Percentiles rank a stretch among this genome's conserved stretches.
Conservation (phyloP, 1,139 yeast genomes). For the Kodamaea ohmeri region DNA sequence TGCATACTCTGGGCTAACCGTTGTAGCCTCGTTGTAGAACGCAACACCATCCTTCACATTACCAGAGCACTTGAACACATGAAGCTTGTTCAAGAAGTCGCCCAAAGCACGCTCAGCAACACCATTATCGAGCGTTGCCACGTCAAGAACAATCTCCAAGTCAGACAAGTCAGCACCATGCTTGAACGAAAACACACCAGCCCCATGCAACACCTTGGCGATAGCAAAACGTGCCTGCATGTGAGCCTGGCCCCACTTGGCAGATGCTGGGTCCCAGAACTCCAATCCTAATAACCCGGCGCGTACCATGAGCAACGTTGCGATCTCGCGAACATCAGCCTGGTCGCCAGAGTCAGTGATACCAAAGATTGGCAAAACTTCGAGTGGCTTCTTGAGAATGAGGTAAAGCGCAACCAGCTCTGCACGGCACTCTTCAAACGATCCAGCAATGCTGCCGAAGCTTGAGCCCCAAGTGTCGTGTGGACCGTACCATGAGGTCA, state of each 20-base stretch:
- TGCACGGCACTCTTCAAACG: constrained; percentile 91
- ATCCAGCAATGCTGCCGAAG: constrained; percentile 78
- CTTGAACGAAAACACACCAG: constrained; percentile 60
- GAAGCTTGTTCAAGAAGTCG: constrained; percentile 67
- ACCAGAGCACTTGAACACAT: constrained; percentile 75
- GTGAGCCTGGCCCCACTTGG: constrained; percentile 95
- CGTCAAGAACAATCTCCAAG: constrained; percentile 57
- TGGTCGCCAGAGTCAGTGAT: constrained; percentile 55
- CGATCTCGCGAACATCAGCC: constrained; percentile 60
- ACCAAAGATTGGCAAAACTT: constrained; percentile 71
- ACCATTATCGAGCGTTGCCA: constrained; percentile 52
- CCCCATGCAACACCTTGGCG: constrained; percentile 68
- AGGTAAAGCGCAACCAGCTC: constrained; percentile 84
- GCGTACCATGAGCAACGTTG: constrained; percentile 78
- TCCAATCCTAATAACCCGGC: constrained; percentile 83
- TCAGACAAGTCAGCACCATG: constrained; percentile 55
- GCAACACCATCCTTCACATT: constrained; percentile 61
- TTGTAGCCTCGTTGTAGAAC: constrained; percentile 64
- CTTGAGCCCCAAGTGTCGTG: constrained; percentile 90
- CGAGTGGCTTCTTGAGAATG: constrained; percentile 57
- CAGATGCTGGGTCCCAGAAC: constrained; percentile 77
- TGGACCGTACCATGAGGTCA: constrained; percentile 65
- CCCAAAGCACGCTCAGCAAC: constrained; percentile 74
- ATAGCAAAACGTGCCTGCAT: constrained; percentile 91
- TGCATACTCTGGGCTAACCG: constrained; percentile 62